These are phyloP conservation scores for Cinchona pubescens DNA, from an alignment of 257 asterid species.

Conservation along the genomic window DNA sequence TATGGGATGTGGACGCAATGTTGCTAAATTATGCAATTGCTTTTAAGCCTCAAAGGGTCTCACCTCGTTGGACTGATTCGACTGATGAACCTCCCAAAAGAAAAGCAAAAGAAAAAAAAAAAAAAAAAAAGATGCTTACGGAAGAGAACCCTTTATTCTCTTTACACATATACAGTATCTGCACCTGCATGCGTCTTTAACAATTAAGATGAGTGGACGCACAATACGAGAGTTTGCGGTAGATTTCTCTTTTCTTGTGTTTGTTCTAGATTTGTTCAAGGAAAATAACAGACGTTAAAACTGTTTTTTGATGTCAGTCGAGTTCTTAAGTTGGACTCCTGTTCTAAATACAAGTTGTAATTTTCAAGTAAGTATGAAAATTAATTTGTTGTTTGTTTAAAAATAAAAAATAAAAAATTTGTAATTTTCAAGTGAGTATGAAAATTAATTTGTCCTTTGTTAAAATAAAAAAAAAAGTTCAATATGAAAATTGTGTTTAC, in stretches of 20 bases:
- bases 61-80: constrained; percentile 19
- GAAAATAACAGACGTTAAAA: too few species aligned
- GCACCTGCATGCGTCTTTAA: constrained; percentile 5
- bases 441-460: too few species aligned
- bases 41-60: constrained; percentile 15
- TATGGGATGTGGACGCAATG: not conserved
- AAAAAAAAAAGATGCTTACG: constrained; percentile 43
- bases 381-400: too few species aligned
- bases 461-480: too few species aligned
- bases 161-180: not conserved
- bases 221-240: not conserved
- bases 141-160: constrained; percentile 39
- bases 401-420: too few species aligned
- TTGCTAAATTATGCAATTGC: constrained; percentile 1
- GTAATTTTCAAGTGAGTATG: too few species aligned
- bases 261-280: not conserved
- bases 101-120: constrained; percentile 31
- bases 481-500: too few species aligned
- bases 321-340: too few species aligned
- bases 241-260: not conserved
- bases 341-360: too few species aligned
- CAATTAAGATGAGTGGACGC: not conserved
- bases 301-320: too few species aligned
- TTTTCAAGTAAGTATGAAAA: too few species aligned
- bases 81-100: constrained; percentile 10